Percentiles rank a stretch among this genome's conserved stretches.
Evolutionary conservation across 352 stramenopile species (phyloP).

Genomic region (Pilasporangium apinafurcum): DNA sequence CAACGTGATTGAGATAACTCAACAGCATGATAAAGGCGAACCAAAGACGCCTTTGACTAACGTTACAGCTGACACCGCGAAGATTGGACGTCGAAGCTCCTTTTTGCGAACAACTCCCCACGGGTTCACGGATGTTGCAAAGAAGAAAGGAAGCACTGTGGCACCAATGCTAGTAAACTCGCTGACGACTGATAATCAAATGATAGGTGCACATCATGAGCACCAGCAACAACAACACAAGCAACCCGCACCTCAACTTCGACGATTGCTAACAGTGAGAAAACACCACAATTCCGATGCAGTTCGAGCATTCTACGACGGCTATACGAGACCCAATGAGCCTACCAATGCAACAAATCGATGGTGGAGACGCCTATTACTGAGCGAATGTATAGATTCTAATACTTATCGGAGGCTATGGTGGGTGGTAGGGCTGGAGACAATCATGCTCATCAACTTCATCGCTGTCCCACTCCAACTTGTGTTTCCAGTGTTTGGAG

Average conservation of each 20-base stretch:
- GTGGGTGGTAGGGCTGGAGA: slow-evolving; percentile 39
- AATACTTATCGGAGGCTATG: slow-evolving; percentile 34
- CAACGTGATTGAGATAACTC: slow-evolving; percentile 5
- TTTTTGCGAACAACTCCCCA: too few relatives aligned
- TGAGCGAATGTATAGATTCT: slow-evolving; percentile 33
- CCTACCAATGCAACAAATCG: background rate
- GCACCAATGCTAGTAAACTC: too few relatives aligned
- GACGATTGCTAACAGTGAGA: slow-evolving; percentile 11
- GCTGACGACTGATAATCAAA: too few relatives aligned
- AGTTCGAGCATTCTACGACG: slow-evolving; percentile 10
- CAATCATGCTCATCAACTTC: slow-evolving; percentile 35
- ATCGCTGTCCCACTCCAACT: slow-evolving; percentile 42
- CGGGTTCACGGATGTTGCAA: too few relatives aligned
- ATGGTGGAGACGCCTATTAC: slow-evolving; percentile 12
- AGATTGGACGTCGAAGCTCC: too few relatives aligned
- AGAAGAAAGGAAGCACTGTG: too few relatives aligned
- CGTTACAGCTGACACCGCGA: too few relatives aligned
- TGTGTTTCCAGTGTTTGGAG: slow-evolving; percentile 36
- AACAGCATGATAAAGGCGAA: slow-evolving; percentile 12
- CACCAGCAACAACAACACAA: too few relatives aligned
- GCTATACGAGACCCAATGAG: slow-evolving; percentile 4
- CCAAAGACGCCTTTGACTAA: too few relatives aligned
- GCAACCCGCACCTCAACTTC: background rate
- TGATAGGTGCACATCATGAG: too few relatives aligned
- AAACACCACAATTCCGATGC: slow-evolving; percentile 4